phyloP scores from a whole-genome alignment of 306 rosid genomes.

The Vigna trinervia region DNA sequence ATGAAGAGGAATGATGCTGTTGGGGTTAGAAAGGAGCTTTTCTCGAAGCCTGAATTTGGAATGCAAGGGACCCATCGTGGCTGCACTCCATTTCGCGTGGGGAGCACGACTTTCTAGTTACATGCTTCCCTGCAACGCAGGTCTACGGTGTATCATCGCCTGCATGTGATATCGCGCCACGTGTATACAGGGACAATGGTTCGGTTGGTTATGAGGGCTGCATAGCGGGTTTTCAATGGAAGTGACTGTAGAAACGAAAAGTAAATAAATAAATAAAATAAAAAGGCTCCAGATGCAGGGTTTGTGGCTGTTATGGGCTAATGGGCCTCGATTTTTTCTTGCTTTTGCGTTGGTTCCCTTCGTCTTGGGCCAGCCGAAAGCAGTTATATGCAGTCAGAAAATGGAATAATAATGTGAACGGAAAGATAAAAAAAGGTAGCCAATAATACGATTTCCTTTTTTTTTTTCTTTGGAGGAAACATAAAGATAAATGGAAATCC shows the following conservation, averaged over 20 bases:
- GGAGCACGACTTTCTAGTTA: constrained; percentile 43
- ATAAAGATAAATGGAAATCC: background rate
- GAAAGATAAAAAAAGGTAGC: background rate
- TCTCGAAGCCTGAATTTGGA: constrained; percentile 35
- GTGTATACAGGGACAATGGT: background rate
- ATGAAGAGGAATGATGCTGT: background rate
- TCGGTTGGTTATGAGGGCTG: background rate
- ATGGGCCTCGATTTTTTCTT: background rate
- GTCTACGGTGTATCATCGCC: background rate
- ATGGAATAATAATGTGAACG: background rate
- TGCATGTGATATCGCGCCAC: background rate
- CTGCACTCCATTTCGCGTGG: constrained; percentile 49
- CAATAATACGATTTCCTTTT: background rate
- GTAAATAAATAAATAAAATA: background rate
- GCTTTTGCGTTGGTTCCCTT: background rate
- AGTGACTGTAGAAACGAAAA: background rate
- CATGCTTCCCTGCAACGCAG: constrained; percentile 27
- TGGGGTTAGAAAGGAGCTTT: constrained; percentile 34
- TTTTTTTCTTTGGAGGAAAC: background rate
- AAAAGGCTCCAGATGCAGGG: background rate
- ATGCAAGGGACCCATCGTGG: constrained; percentile 44
- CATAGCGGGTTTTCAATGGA: background rate
- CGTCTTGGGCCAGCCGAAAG: background rate
- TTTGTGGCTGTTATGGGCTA: background rate
- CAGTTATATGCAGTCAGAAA: background rate